Conservation (phyloP, 1,284 basidiomycete species). For the Amylostereum chailletii region DNA sequence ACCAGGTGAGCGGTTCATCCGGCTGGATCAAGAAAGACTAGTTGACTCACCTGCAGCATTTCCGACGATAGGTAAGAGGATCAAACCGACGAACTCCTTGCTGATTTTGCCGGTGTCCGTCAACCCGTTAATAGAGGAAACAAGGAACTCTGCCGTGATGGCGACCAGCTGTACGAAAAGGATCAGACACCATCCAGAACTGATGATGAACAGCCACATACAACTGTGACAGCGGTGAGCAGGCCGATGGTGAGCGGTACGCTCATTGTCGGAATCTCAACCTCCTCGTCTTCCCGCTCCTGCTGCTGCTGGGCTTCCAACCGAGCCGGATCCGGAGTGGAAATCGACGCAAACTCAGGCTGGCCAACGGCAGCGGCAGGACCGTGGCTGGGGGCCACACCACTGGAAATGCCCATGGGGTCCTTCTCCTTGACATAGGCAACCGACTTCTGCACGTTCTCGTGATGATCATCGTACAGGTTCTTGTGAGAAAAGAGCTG, state of each 20-base stretch:
- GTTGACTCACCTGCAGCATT: conserved; percentile 62
- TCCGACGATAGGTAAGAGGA: conserved; percentile 82
- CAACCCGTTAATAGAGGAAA: conserved; percentile 70
- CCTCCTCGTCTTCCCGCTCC: conserved; percentile 29
- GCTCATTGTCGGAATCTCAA: conserved; percentile 48
- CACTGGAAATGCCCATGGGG: not conserved
- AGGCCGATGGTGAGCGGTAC: conserved; percentile 43
- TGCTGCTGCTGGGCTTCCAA: conserved; percentile 7
- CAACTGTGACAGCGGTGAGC: conserved; percentile 55
- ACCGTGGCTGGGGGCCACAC: too few relatives aligned
- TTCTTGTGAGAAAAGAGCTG: conserved; percentile 80
- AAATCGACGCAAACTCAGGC: conserved; percentile 1
- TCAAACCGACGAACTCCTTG: conserved; percentile 79
- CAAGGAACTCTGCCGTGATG: conserved; percentile 82
- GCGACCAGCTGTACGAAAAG: conserved; percentile 46
- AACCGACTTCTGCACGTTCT: conserved; percentile 15
- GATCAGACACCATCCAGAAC: not conserved
- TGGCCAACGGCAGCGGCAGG: not conserved
- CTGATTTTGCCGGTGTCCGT: conserved; percentile 43
- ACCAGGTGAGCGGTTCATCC: not conserved
- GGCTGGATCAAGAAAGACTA: not conserved
- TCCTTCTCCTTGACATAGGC: not conserved
- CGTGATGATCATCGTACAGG: conserved; percentile 51
- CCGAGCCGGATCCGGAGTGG: not conserved
- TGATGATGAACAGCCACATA: conserved; percentile 24